phyloP scores from a whole-genome alignment of 345 rosid species.

The Zanthoxylum bungeanum region DNA sequence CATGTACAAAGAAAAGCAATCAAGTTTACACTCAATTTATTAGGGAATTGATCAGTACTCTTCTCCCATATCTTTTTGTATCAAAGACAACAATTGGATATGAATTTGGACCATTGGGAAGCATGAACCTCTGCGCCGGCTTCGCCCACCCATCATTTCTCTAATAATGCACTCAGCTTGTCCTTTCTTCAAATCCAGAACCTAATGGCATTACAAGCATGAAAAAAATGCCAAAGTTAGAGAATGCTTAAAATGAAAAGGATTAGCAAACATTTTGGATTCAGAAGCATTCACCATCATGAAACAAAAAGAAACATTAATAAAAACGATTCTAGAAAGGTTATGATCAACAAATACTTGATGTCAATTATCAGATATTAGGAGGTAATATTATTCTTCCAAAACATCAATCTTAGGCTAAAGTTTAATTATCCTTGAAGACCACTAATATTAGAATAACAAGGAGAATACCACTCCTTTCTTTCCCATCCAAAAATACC shows the following conservation, averaged over 20 bases:
- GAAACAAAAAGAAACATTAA: neutral
- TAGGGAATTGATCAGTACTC: conserved; percentile 35
- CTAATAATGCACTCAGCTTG: conserved; percentile 62
- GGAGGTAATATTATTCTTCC: neutral
- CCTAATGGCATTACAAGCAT: conserved; percentile 37
- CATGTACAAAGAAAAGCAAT: neutral
- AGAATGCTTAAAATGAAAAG: neutral
- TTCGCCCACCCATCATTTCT: conserved; percentile 51
- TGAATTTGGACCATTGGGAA: conserved; percentile 56
- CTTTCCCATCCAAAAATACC: conserved; percentile 36
- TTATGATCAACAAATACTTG: neutral
- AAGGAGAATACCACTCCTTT: neutral
- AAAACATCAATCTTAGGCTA: neutral
- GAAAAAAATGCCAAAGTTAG: neutral
- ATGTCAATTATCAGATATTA: neutral
- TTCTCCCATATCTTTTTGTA: conserved; percentile 50
- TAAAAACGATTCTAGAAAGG: neutral
- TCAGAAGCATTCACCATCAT: conserved; percentile 1
- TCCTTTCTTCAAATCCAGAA: conserved; percentile 64
- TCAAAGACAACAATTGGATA: conserved; percentile 46
- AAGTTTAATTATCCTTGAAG: neutral
- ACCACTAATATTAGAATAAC: neutral
- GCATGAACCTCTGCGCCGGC: conserved; percentile 45
- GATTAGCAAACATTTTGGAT: neutral
- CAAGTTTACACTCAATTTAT: neutral